phyloP scores from a whole-genome alignment of 148 eudicot species.

The Hydrangea macrophylla region DNA sequence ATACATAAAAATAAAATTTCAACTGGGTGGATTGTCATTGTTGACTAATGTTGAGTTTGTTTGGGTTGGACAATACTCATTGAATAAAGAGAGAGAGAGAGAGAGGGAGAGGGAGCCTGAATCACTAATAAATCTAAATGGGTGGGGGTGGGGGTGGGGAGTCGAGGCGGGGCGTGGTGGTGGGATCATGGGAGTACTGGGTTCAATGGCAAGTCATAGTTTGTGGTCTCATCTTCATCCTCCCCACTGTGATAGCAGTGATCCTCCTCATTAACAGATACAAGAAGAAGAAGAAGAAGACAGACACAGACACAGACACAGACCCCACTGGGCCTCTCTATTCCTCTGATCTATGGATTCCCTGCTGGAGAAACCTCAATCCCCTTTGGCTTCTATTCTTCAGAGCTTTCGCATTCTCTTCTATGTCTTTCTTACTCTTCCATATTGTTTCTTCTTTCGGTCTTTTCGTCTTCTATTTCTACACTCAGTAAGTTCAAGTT shows the following conservation, averaged over 20 bases:
- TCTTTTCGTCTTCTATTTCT: constrained; percentile 64
- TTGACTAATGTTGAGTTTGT: too few species aligned
- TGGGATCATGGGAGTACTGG: constrained; percentile 58
- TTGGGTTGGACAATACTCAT: too few species aligned
- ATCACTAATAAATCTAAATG: too few species aligned
- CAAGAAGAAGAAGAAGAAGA: neutral
- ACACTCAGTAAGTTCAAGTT: constrained; percentile 63
- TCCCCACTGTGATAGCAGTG: constrained; percentile 38
- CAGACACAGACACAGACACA: neutral
- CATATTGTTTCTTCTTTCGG: constrained; percentile 37
- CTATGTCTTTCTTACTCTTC: constrained; percentile 59
- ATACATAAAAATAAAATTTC: too few species aligned
- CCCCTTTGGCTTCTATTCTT: constrained; percentile 68
- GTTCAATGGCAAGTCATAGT: constrained; percentile 67
- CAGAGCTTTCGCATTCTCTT: constrained; percentile 51
- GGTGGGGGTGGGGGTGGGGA: too few species aligned
- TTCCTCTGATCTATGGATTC: constrained; percentile 51
- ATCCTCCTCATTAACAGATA: constrained; percentile 25
- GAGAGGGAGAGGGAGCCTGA: too few species aligned
- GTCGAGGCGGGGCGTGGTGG: constrained; percentile 26
- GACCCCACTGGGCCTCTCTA: neutral
- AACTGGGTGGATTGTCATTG: too few species aligned
- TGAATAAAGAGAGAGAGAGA: too few species aligned
- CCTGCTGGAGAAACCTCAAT: constrained; percentile 65
- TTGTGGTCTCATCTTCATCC: constrained; percentile 50